Evolutionary conservation across 2,329 filamentous ascomycete species (phyloP), one percentile per base, ranked within the genome.

Genomic region (Zalaria obscura): DNA sequence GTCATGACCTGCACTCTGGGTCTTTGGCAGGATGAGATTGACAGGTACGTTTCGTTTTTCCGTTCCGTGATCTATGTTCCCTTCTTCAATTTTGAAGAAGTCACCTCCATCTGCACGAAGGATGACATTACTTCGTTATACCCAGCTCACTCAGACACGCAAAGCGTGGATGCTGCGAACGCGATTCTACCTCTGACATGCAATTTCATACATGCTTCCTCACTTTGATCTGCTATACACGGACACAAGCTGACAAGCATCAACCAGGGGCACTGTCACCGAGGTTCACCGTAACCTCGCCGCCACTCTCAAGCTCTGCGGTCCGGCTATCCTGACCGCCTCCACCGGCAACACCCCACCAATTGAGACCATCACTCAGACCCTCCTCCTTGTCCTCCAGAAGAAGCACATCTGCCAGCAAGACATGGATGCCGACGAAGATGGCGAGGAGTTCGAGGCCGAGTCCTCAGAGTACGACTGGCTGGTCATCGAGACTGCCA

Each of bases 101-200:
- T 18, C 18, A 18, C 18, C 18, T 18, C 18, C 18, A 18, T 18
- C 18, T 18, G 18, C 18, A 18, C 18, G 65, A 56, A 80, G 86
- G 87, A 95, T 95, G 87, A 94, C 66, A 71, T 75, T 70, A 65
- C 69, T 76, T 78, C 84, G 85, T 88, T 88, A 89, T 76, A 89
- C 89, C 87, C 88, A 95, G 88, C 88, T 95, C 89, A 95, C 88
- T 94, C 85, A 84, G 83, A 96, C 80, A 80, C 84, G n/a, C 75
- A 68, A 74, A 68, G 60, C 77, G 83, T 78, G 78, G 68, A 78
- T 93, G 86, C 83, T 86, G 85, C 80, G 80, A 91, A 93, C 66
- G 70, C 86, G 81, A 73, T 66, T 40, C 42, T 71, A 36, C 40
- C 40, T n/a, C 42, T 44, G 42, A 44, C 31, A 32, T 18, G 25